A percentile compares a stretch with the other conserved stretches of the same genome.
phyloP scores from a whole-genome alignment of 2,329 filamentous ascomycete genomes.

The Monosporascus sp. region DNA sequence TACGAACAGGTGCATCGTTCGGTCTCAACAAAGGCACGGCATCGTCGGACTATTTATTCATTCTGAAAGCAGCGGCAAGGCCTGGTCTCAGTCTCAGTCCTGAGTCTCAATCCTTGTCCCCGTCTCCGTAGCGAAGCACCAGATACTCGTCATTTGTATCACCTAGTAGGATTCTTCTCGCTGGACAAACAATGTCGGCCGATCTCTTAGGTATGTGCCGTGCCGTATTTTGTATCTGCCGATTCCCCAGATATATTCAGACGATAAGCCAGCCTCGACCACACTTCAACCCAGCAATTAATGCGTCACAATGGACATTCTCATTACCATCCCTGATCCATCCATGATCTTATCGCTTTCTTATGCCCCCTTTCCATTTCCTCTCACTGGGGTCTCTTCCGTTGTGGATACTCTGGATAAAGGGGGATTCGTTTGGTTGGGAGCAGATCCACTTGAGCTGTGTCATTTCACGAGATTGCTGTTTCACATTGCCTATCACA shows the following conservation, averaged over 20 bases:
- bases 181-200: neutral
- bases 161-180: neutral
- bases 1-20: neutral
- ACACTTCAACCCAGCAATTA: neutral
- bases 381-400: neutral
- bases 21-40: neutral
- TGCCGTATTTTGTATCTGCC: neutral
- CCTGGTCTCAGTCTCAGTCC: neutral
- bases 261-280: neutral
- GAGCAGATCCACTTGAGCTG: constrained; percentile 34
- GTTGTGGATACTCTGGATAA: neutral
- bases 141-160: neutral
- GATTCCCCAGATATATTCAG: neutral
- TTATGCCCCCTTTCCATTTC: neutral
- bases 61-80: neutral
- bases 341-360: neutral
- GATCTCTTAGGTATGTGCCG: neutral
- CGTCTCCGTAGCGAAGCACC: neutral
- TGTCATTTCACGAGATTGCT: constrained; percentile 41
- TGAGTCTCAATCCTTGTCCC: neutral
- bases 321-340: too few species aligned
- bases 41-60: neutral
- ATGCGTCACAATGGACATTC: neutral
- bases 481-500: constrained; percentile 42
- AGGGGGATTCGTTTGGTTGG: constrained; percentile 1